Percentiles rank a stretch among this genome's conserved stretches.
These are phyloP conservation scores for Curvularia sp. DNA, from an alignment of 2,329 filamentous ascomycete genomes.

Conservation along the genomic window DNA sequence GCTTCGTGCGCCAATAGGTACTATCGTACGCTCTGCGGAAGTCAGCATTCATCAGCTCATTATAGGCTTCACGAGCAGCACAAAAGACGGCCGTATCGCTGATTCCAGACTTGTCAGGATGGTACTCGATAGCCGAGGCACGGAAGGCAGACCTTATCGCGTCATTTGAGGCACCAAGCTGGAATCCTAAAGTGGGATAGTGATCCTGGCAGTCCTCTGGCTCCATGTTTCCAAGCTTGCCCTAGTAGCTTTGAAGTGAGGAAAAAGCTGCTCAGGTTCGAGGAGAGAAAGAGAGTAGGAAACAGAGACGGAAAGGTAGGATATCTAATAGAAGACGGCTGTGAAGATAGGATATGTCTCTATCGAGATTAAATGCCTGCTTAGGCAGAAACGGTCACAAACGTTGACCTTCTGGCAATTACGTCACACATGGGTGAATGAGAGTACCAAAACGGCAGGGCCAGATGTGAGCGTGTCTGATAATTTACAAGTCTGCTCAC, in stretches of 20 bases:
- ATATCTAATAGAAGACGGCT: not conserved
- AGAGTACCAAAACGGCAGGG: not conserved
- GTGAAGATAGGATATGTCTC: not conserved
- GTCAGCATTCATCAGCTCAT: slow-evolving; percentile 17
- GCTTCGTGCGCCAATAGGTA: slow-evolving; percentile 3
- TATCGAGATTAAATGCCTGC: not conserved
- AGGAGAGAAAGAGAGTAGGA: not conserved
- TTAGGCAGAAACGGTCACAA: not conserved
- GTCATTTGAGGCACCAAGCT: slow-evolving; percentile 73
- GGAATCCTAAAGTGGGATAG: slow-evolving; percentile 82
- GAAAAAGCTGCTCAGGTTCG: not conserved
- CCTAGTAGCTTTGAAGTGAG: not conserved
- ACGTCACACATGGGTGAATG: not conserved
- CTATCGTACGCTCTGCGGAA: slow-evolving; percentile 20
- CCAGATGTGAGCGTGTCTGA: not conserved
- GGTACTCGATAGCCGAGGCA: slow-evolving; percentile 89
- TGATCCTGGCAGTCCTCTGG: slow-evolving; percentile 67
- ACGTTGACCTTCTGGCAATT: not conserved
- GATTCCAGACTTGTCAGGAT: slow-evolving; percentile 90
- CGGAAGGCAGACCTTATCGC: slow-evolving; percentile 98
- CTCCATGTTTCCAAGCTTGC: slow-evolving; percentile 13
- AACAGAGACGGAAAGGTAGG: not conserved
- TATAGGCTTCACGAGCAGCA: slow-evolving; percentile 24
- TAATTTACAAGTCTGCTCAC: not conserved
- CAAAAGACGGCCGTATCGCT: slow-evolving; percentile 20